Conservation (phyloP, 1,284 basidiomycete species). For the Fomitiporia mediterranea region DNA sequence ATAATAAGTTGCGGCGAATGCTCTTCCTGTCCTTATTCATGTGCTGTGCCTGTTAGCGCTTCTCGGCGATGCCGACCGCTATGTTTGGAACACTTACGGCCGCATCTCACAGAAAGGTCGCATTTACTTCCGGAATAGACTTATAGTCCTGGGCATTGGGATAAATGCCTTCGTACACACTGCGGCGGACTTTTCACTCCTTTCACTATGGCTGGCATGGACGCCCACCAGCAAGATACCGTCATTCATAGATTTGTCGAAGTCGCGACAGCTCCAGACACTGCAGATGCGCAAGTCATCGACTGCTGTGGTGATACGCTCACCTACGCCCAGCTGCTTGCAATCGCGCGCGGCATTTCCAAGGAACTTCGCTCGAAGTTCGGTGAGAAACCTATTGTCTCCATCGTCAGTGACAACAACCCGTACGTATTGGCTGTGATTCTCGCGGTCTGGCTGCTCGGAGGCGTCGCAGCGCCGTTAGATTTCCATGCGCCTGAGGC, state of each 20-base stretch:
- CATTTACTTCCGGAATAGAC: not conserved
- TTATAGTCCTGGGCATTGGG: not conserved
- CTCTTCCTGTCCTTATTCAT: too few species aligned
- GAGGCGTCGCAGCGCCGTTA: slow-evolving; percentile 31
- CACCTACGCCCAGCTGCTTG: slow-evolving; percentile 12
- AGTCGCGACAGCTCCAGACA: slow-evolving; percentile 8
- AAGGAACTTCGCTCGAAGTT: not conserved
- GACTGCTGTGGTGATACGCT: slow-evolving; percentile 14
- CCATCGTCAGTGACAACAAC: slow-evolving; percentile 33
- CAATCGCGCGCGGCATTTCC: slow-evolving; percentile 1
- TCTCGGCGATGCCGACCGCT: too few species aligned
- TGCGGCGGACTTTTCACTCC: not conserved
- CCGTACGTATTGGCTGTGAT: slow-evolving; percentile 31
- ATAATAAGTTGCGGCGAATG: too few species aligned
- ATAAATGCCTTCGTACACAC: not conserved
- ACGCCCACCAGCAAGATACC: not conserved
- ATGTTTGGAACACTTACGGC: not conserved
- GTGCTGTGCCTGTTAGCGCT: too few species aligned
- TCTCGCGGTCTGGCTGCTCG: slow-evolving; percentile 33
- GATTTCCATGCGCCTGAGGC: slow-evolving; percentile 31
- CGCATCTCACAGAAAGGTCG: not conserved
- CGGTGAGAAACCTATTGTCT: slow-evolving; percentile 22
- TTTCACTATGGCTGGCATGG: not conserved
- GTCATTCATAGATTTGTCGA: slow-evolving; percentile 10
- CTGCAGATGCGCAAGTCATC: slow-evolving; percentile 2